These are phyloP conservation scores for Moniliella sp. DNA, from an alignment of 1,284 basidiomycete genomes.

Conservation along the genomic window DNA sequence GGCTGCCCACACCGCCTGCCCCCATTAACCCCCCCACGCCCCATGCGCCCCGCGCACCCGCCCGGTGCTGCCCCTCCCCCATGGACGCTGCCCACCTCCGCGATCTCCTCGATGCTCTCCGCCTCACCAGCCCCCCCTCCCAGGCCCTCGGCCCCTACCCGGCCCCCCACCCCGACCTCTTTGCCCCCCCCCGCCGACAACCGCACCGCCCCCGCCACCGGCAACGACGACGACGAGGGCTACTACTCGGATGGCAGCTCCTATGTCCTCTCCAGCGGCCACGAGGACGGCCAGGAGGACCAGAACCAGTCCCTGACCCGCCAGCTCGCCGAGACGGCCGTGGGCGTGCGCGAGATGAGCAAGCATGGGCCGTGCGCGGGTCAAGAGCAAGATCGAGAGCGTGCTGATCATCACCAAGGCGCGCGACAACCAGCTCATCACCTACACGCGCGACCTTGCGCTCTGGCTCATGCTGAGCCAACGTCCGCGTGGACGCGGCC, in stretches of 20 bases:
- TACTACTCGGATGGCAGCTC: constrained; percentile 22
- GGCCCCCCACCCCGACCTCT: too few species aligned
- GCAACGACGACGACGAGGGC: constrained; percentile 4
- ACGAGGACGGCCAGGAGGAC: constrained; percentile 45
- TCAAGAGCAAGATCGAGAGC: constrained; percentile 71
- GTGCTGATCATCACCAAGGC: constrained; percentile 95
- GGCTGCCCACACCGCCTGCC: too few species aligned
- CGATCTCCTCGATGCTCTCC: too few species aligned
- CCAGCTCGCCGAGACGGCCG: constrained; percentile 85
- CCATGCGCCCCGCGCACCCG: too few species aligned
- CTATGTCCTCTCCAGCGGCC: constrained; percentile 39
- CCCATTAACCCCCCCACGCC: too few species aligned
- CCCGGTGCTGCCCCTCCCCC: too few species aligned
- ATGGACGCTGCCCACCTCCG: too few species aligned
- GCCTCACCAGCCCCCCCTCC: too few species aligned
- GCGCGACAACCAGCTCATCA: constrained; percentile 83
- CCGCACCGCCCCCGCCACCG: constrained; percentile 3
- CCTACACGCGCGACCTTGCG: constrained; percentile 75
- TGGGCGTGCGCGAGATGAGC: constrained; percentile 92
- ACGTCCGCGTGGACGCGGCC: not conserved
- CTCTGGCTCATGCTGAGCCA: constrained; percentile 24
- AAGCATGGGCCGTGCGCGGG: constrained; percentile 86
- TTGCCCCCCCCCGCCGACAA: too few species aligned
- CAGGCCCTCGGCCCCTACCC: too few species aligned
- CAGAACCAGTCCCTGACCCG: constrained; percentile 50